These are phyloP conservation scores for Withania somnifera DNA, from an alignment of 305 asterid genomes.

Conservation along the genomic window DNA sequence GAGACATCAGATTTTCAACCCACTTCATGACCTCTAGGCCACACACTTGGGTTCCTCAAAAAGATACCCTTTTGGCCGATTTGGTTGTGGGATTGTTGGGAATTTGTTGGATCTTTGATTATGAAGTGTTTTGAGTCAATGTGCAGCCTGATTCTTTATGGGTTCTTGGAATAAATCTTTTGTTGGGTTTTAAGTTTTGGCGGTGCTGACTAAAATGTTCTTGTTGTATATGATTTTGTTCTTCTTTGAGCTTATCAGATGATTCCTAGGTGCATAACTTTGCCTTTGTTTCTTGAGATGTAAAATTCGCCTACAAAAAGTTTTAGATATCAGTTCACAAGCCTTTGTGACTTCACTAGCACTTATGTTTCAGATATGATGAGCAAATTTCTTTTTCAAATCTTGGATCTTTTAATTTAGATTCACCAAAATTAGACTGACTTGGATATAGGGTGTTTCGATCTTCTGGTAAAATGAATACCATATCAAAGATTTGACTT, in stretches of 20 bases:
- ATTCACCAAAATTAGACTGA: constrained; percentile 3
- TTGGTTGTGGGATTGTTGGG: constrained; percentile 1
- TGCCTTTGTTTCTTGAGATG: background rate
- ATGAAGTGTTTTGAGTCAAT: background rate
- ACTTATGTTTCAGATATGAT: background rate
- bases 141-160: background rate
- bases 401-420: background rate
- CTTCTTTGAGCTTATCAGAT: background rate
- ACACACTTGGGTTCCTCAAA: too few species aligned
- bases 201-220: background rate
- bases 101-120: background rate
- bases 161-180: background rate
- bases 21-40: too few species aligned
- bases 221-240: background rate
- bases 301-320: background rate
- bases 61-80: background rate
- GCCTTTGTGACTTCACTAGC: background rate
- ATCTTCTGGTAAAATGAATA: constrained; percentile 3
- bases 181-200: background rate
- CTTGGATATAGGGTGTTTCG: background rate
- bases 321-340: too few species aligned
- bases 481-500: background rate
- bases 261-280: background rate
- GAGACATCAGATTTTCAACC: too few species aligned
- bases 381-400: background rate